Percentiles rank a stretch among this genome's conserved stretches.
Conservation (phyloP, 169 alveolate species). For the Babesia divergens region DNA sequence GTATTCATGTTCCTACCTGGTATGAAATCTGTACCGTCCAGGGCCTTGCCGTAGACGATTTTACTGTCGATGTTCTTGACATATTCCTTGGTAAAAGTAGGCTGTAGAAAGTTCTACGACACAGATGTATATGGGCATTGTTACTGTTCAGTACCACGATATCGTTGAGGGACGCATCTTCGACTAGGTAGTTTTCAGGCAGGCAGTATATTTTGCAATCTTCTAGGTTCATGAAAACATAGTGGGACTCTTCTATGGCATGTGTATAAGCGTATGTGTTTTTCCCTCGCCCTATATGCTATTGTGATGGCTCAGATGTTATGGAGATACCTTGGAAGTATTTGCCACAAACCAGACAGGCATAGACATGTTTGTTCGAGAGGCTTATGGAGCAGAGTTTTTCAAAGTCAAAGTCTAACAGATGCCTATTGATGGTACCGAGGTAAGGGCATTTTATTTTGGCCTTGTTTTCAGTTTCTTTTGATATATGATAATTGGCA, state of each 20-base stretch:
- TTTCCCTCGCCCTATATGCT: conserved; percentile 84
- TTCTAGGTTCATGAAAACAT: conserved; percentile 90
- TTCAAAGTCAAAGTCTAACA: conserved; percentile 97
- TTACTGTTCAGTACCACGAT: conserved; percentile 76
- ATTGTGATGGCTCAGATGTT: not conserved
- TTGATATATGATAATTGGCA: not conserved
- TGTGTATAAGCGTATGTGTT: conserved; percentile 94
- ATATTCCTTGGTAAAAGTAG: conserved; percentile 76
- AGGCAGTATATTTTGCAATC: conserved; percentile 89
- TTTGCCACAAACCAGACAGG: conserved; percentile 96
- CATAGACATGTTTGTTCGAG: conserved; percentile 92
- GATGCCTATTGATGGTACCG: conserved; percentile 90
- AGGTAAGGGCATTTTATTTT: conserved; percentile 90
- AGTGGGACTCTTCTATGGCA: conserved; percentile 93
- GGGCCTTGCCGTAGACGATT: conserved; percentile 84
- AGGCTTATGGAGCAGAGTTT: conserved; percentile 94
- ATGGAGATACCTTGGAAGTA: conserved; percentile 89
- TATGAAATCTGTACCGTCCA: conserved; percentile 92
- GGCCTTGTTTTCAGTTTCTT: not conserved
- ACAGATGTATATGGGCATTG: conserved; percentile 10
- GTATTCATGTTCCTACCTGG: conserved; percentile 79
- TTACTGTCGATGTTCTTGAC: conserved; percentile 66
- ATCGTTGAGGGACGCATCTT: conserved; percentile 93
- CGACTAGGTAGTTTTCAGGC: conserved; percentile 96
- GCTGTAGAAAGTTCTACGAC: conserved; percentile 66